These are phyloP conservation scores for Tuber brumale DNA, from an alignment of 495 filamentous ascomycete genomes.

Conservation along the genomic window DNA sequence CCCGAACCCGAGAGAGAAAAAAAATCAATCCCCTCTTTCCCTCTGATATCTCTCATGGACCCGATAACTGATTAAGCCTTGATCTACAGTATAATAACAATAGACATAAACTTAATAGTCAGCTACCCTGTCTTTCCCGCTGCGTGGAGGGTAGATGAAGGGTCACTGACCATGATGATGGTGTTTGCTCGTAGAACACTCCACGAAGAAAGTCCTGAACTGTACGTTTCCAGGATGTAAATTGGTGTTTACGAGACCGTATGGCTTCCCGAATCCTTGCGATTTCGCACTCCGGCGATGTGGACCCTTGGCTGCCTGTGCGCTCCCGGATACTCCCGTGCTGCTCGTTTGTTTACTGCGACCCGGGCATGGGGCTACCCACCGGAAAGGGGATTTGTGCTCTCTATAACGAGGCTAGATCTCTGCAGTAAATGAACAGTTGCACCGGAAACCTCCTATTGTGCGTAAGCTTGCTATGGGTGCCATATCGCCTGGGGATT, in stretches of 20 bases:
- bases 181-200: constrained; percentile 21
- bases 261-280: neutral
- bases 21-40: neutral
- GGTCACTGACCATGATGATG: neutral
- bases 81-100: constrained; percentile 36
- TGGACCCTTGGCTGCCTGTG: neutral
- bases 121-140: neutral
- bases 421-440: neutral
- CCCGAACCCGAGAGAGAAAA: neutral
- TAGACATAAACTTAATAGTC: constrained; percentile 38
- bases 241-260: constrained; percentile 39
- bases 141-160: neutral
- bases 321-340: neutral
- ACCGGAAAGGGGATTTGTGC: neutral
- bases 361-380: neutral
- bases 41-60: constrained; percentile 5
- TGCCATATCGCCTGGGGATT: neutral
- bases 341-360: neutral
- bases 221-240: constrained; percentile 38
- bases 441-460: neutral
- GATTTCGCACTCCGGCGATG: neutral
- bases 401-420: neutral
- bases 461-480: neutral
- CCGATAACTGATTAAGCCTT: constrained; percentile 15
- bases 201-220: constrained; percentile 35